These are phyloP conservation scores for Cladosporium sp. DNA, from an alignment of 2,329 filamentous ascomycete genomes.

Conservation along the genomic window DNA sequence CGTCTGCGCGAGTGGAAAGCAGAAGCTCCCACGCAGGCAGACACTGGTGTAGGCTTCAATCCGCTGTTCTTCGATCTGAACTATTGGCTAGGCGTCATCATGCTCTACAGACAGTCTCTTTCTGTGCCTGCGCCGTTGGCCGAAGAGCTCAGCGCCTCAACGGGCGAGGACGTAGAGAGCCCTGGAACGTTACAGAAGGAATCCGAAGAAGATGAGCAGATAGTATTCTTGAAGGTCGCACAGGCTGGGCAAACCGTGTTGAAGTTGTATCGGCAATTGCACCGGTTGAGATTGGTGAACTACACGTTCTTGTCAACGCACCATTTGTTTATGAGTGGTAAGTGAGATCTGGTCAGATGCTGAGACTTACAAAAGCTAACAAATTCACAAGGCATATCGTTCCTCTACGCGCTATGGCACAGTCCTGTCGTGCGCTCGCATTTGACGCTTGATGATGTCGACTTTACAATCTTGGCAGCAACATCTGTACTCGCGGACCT, in stretches of 20 bases:
- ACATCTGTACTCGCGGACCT: conserved; percentile 89
- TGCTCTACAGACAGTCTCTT: conserved; percentile 79
- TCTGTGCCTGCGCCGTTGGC: conserved; percentile 83
- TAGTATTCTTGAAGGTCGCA: conserved; percentile 89
- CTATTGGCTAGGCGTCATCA: conserved; percentile 96
- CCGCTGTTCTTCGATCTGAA: conserved; percentile 89
- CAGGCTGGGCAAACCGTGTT: conserved; percentile 92
- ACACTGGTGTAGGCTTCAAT: conserved; percentile 85
- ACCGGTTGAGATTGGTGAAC: conserved; percentile 83
- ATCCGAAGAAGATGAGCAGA: conserved; percentile 75
- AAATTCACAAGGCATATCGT: conserved; percentile 65
- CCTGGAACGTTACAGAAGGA: conserved; percentile 55
- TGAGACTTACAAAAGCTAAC: conserved; percentile 1
- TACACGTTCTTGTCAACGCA: conserved; percentile 95
- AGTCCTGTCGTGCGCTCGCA: conserved; percentile 82
- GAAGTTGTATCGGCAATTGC: conserved; percentile 83
- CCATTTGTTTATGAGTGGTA: conserved; percentile 94
- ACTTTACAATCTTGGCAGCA: conserved; percentile 89
- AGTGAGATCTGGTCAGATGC: conserved; percentile 20
- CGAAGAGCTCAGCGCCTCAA: conserved; percentile 62
- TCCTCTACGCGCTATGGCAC: conserved; percentile 96
- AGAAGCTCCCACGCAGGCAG: conserved; percentile 68
- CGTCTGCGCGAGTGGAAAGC: conserved; percentile 83
- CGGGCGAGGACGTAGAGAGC: conserved; percentile 54
- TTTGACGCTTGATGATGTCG: conserved; percentile 90